phyloP scores from a whole-genome alignment of 1,284 basidiomycete species.

The Clitocybe nebularis region DNA sequence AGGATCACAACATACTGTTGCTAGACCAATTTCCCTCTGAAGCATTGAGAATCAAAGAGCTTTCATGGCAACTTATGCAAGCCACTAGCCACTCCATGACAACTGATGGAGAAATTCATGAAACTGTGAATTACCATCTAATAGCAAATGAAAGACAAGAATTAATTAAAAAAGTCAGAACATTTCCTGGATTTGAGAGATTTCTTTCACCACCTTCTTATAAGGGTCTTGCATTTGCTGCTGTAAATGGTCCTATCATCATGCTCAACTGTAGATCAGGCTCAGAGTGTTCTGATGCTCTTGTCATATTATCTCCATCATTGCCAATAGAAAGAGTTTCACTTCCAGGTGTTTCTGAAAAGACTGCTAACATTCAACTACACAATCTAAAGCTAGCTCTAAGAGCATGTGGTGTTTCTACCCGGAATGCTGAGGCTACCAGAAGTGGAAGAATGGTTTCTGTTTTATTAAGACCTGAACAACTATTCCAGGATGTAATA shows the following conservation, averaged over 20 bases:
- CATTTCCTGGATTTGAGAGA: constrained; percentile 12
- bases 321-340: constrained; percentile 3
- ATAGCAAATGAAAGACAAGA: constrained; percentile 6
- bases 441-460: neutral
- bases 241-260: constrained; percentile 15
- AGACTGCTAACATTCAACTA: neutral
- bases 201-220: constrained; percentile 17
- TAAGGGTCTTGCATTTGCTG: constrained; percentile 8
- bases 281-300: constrained; percentile 11
- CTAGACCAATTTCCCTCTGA: neutral
- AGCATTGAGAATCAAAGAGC: neutral
- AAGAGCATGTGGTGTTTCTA: neutral
- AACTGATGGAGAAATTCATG: neutral
- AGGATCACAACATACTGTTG: neutral
- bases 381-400: neutral
- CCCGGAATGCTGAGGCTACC: neutral
- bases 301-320: constrained; percentile 11
- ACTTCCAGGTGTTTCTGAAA: neutral
- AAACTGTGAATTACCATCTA: neutral
- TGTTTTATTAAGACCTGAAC: neutral
- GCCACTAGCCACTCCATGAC: neutral
- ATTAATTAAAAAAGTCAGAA: constrained; percentile 13
- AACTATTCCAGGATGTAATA: constrained; percentile 4
- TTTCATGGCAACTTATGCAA: neutral
- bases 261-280: constrained; percentile 15